Base-by-base conservation (phyloP, 805 yeast species). In the Yarrowia hollandica region DNA sequence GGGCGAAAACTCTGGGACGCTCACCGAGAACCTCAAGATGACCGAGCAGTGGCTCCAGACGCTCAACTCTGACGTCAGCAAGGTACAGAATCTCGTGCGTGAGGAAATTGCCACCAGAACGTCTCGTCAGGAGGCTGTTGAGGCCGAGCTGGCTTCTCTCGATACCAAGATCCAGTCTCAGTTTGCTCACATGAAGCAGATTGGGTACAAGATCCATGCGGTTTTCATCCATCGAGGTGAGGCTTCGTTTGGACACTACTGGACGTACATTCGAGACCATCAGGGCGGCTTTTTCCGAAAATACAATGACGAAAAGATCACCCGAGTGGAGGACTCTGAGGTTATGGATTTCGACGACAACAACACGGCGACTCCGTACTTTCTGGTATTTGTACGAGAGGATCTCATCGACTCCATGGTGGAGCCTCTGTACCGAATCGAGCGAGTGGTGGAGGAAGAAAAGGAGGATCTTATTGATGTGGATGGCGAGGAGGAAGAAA, bases 211-310 rank as follows among this genome's bases (percentile, higher is more conserved):
- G 0, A 77, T 94, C 11, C 92, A 91, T 74, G 96, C 98, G 0
- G 84, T 92, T 6, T 94, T 94, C 68, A 90, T 94, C 48, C 99
- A 94, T 71, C 77, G 97, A 54, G 99, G 99, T 6, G 95, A 90
- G 67, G 98, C 97, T 0, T 84, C 90, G 55, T 92, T 88, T 68
- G 99, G 99, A 2, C 99, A 94, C 72, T 94, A 94, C 71, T 94
- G 98, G 97, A 82, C 92, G 15, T 94, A 92, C 69, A 91, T 94
- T 62, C 82, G 81, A 61, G 98, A 94, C 71, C 81, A 83, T 2
- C 79, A 79, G 62, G 77, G 78, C 16, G 79, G 81, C 25, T 74
- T 87, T 18, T 94, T 83, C 81, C 77, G 97, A 62, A 91, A 90
- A 74, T 94, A 94, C 71, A 94, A 94, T 68, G 99, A 94, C 74